Evolutionary conservation across 148 eudicot species (phyloP), one percentile per base, ranked within the genome.

Genomic region (Vaccinium macrocarpon): DNA sequence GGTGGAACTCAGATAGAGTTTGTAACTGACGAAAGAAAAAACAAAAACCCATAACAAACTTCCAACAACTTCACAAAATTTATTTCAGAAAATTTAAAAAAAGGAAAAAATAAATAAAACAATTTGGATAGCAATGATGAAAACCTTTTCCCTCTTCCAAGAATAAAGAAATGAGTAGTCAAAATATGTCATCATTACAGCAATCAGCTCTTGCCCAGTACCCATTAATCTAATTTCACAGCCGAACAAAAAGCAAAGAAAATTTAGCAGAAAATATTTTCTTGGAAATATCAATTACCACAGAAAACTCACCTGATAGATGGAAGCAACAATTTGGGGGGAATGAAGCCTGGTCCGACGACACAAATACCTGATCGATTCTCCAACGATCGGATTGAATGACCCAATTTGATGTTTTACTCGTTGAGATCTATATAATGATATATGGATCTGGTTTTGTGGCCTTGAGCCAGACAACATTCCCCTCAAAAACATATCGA

Each of bases 261-360:
- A 7, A 3, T 38, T 64, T 48, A 21, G 8, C 8, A 9, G n/a
- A 32, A 2, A 38, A 38, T 4, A 29, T 29, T 72, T 18, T 16
- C 76, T 16, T 32, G n/a, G 48, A 35, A 71, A 35, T 16, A 72
- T 5, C 27, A 66, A 66, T 25, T 2, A 25, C 3, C 10, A 1
- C 3, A 29, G 16, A 66, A 68, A 68, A 12, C 73, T 68, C 16
- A 27, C 73, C 35, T 27, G 13, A 6, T 9, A 0, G 12, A 68
- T 38, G 76, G 76, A 72, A 72, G 76, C 76, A 72, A 72, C 50
- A 80, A 86, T 68, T 86, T 88, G 90, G 87, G 92, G 90, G 92
- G 92, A 90, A 90, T 88, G 92, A 90, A 90, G 92, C 92, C 92
- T 90, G 92, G 92, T 90, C 92, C 92, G 92, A 88, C 64, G 85